A percentile compares a stretch with the other conserved stretches of the same genome.
Evolutionary conservation across 1,139 yeast genomes (phyloP).

Genomic region (Pichia inconspicua): DNA sequence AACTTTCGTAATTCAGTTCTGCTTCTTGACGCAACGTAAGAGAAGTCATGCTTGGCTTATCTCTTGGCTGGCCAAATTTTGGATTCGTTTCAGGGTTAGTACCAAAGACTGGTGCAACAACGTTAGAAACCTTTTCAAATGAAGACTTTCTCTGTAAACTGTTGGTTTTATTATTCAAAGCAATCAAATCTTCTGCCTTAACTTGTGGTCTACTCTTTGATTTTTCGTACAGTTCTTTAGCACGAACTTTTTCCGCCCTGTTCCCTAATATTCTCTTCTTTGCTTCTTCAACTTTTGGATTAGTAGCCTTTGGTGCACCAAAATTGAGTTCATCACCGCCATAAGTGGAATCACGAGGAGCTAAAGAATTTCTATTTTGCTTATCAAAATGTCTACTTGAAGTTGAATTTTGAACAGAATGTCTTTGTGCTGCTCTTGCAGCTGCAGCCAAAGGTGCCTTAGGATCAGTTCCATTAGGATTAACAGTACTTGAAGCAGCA

Average conservation of each 20-base stretch:
- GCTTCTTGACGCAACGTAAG: slow-evolving; percentile 22
- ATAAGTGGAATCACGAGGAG: background rate
- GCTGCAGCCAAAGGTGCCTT: slow-evolving; percentile 22
- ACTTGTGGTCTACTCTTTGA: slow-evolving; percentile 24
- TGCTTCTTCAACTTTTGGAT: slow-evolving; percentile 17
- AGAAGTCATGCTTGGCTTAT: slow-evolving; percentile 10
- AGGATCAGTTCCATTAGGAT: background rate
- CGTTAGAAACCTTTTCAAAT: slow-evolving; percentile 34
- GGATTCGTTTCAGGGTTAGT: slow-evolving; percentile 11
- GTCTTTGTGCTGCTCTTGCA: slow-evolving; percentile 22
- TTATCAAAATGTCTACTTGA: slow-evolving; percentile 1
- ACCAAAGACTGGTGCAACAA: slow-evolving; percentile 15
- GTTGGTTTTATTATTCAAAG: background rate
- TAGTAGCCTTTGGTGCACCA: slow-evolving; percentile 10
- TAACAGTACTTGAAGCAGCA: slow-evolving; percentile 3
- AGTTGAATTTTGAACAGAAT: slow-evolving; percentile 10
- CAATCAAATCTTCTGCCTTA: slow-evolving; percentile 11
- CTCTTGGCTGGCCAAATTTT: background rate
- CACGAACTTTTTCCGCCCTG: slow-evolving; percentile 29
- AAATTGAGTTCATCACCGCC: background rate
- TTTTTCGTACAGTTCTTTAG: slow-evolving; percentile 37
- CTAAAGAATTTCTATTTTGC: slow-evolving; percentile 1
- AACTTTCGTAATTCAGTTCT: slow-evolving; percentile 8
- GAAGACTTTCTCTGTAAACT: slow-evolving; percentile 36
- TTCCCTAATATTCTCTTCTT: slow-evolving; percentile 13